Evolutionary conservation across 306 rosid genomes (phyloP).

Genomic region (Prunus salicina): DNA sequence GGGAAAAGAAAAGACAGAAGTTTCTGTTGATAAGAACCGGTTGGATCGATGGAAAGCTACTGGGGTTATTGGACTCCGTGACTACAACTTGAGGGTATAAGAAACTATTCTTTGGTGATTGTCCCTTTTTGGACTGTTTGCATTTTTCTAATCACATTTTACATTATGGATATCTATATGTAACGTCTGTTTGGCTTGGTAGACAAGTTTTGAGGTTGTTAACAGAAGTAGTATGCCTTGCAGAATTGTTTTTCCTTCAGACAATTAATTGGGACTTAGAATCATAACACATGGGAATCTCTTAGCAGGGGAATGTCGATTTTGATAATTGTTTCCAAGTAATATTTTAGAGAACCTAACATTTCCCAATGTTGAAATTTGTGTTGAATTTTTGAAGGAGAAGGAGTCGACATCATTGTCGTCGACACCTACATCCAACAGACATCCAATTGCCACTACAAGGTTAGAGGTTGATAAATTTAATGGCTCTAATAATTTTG

Average conservation of each 20-base stretch:
- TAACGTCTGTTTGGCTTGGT: neutral
- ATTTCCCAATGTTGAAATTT: neutral
- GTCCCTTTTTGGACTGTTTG: neutral
- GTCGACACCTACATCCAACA: too few relatives aligned
- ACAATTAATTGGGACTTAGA: neutral
- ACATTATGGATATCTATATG: neutral
- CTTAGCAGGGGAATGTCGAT: neutral
- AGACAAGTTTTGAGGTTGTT: neutral
- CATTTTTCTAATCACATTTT: neutral
- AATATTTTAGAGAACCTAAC: neutral
- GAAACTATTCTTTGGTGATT: neutral
- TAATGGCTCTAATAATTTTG: too few relatives aligned
- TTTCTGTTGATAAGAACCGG: constrained; percentile 43
- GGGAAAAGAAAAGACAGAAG: constrained; percentile 27
- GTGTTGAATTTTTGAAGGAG: neutral
- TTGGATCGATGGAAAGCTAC: constrained; percentile 64
- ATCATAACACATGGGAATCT: neutral
- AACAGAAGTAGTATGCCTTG: neutral
- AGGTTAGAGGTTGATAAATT: too few relatives aligned
- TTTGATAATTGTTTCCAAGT: neutral
- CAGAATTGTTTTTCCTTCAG: neutral
- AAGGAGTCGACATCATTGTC: too few relatives aligned
- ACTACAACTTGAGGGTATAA: constrained; percentile 75
- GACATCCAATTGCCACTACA: too few relatives aligned
- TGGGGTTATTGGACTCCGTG: constrained; percentile 76